Base-by-base conservation (phyloP, 2,329 filamentous ascomycete species). In the Penicillium sp. region DNA sequence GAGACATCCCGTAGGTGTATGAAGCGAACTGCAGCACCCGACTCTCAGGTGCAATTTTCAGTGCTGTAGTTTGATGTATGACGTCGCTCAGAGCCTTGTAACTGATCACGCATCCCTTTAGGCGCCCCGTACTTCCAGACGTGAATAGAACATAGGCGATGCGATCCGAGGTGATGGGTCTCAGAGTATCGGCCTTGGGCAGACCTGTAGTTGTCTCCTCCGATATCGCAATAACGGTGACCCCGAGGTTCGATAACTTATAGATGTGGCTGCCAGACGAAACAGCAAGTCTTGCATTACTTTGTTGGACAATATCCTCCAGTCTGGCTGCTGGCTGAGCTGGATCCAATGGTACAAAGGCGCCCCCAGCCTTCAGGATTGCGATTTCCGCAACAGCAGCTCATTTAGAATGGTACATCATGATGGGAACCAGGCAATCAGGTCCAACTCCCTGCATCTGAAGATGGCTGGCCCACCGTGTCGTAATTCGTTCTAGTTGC, bases 21-120 rank as follows among this genome's bases (percentile, higher is more conserved):
- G 49, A 51, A n/a, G 49, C 49, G 49, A 51, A 51, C 33, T 51
- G 49, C 12, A 51, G 49, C 8, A 51, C 49, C 25, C 40, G 37
- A 44, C 49, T 44, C 26, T 44, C 15, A 22, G 49, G 26, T 15
- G n/a, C 9, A 45, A 44, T 29, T 20, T 51, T 31, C n/a, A 44
- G 40, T 33, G 37, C 49, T 51, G 15, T 22, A n/a, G 25, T 20
- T 11, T 51, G 40, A 44, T 45, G n/a, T 41, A 23, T 23, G 20
- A 41, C 20, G 37, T 41, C 37, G n/a, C 37, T 23, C 37, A 41
- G 37, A 18, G 37, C 37, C 37, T 25, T 12, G 20, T 44, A 33
- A 23, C 49, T 51, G 40, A 51, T 27, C 6, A 53, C 44, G 23
- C 51, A 53, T 14, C 51, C 51, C 35, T 53, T 53, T 3, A 44